These are phyloP conservation scores for Alternaria novae-zelandiae DNA, from an alignment of 2,329 filamentous ascomycete species.

Conservation along the genomic window DNA sequence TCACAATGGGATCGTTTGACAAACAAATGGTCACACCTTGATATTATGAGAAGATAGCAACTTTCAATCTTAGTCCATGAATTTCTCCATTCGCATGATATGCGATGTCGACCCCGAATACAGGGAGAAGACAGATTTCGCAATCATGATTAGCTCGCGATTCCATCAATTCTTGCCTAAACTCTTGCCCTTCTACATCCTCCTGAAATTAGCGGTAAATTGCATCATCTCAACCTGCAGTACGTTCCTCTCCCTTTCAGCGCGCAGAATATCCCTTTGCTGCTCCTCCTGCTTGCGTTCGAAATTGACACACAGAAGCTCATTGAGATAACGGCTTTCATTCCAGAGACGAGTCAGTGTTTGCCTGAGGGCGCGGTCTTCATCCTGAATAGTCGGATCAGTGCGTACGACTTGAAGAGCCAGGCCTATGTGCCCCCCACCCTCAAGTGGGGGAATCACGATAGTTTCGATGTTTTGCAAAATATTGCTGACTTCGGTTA, in stretches of 20 bases:
- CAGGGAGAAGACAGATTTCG: background rate
- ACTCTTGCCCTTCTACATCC: background rate
- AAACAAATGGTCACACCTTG: background rate
- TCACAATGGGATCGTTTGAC: background rate
- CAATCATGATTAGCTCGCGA: background rate
- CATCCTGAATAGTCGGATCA: background rate
- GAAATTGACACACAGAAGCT: background rate
- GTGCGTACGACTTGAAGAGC: background rate
- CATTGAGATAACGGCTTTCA: background rate
- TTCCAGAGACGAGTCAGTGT: background rate
- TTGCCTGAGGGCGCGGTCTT: background rate
- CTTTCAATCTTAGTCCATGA: accelerated
- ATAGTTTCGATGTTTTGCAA: background rate
- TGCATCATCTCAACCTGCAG: background rate
- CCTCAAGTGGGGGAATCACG: background rate
- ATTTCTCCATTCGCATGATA: background rate
- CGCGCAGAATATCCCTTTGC: background rate
- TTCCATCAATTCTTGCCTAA: background rate
- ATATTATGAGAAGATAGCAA: background rate
- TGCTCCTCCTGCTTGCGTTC: background rate
- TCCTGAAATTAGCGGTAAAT: background rate
- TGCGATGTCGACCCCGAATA: background rate
- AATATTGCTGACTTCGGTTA: background rate
- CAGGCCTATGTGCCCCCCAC: background rate
- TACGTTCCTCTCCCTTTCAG: background rate